Evolutionary conservation across 805 yeast genomes (phyloP), one percentile per base, ranked within the genome.

Genomic region (Candida coleopterorum): DNA sequence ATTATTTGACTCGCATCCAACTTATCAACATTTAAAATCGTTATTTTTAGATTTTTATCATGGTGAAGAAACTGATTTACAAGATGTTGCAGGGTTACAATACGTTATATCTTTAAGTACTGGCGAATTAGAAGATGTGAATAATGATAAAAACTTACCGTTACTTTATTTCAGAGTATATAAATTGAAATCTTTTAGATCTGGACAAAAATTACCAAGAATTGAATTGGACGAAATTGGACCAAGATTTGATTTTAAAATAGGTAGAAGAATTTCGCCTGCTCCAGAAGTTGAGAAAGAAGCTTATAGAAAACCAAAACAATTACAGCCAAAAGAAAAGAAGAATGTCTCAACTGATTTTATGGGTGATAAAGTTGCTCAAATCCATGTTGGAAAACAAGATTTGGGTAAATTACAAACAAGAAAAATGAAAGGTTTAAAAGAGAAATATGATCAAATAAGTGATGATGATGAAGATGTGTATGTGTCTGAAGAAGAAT

Each of bases 401-500:
- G 97, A 93, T 60, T 71, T 93, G 60, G 72, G 76, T 56, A 81
- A 81, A 60, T 62, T 93, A 58, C 98, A 93, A 68, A 90, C 98
- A 5, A 79, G 98, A 67, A 93, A 93, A 79, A 87, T 93, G 96
- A 93, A 93, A 74, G 98, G 98, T 60, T 73, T 93, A 56, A 93
- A 93, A 68, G 73, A 85, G 38, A 78, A 75, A 58, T 89, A 74
- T 51, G 96, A 89, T 58, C 96, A 86, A 63, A 75, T 68, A 18
- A 77, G 75, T 28, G 81, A 72, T 35, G 77, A 69, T 32, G 77
- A 68, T 28, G 79, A 68, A 30, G 76, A 40, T 29, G 37, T 31
- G 14, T 32, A 36, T 36, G 29, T 35, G 12, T 35, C 38, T 4
- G 38, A 35, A 17, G 38, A 35, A 30, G 40, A 38, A 22, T 35